Evolutionary conservation across 2,329 filamentous ascomycete species (phyloP).

Genomic region (Penicillium sp.): DNA sequence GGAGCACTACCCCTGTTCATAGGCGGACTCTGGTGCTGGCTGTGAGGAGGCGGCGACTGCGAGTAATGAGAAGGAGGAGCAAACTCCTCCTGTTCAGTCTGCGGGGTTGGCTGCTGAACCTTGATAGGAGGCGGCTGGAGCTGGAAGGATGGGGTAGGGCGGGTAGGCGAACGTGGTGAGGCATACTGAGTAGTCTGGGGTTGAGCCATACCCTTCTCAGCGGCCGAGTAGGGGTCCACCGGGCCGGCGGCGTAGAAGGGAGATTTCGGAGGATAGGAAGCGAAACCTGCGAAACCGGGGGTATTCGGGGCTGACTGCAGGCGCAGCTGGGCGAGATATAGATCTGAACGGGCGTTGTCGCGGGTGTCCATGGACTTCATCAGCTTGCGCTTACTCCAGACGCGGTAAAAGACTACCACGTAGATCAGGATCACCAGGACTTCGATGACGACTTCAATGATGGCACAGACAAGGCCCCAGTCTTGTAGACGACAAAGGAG

Average conservation of each 20-base stretch:
- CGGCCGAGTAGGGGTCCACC: slow-evolving; percentile 47
- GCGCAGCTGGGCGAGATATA: slow-evolving; percentile 85
- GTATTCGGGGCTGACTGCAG: slow-evolving; percentile 92
- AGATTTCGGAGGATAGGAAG: slow-evolving; percentile 61
- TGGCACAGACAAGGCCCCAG: slow-evolving; percentile 93
- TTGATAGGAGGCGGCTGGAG: slow-evolving; percentile 81
- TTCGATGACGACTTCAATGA: slow-evolving; percentile 94
- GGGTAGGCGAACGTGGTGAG: slow-evolving; percentile 63
- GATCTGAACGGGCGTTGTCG: slow-evolving; percentile 87
- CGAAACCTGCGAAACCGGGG: slow-evolving; percentile 63
- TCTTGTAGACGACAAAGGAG: slow-evolving; percentile 91
- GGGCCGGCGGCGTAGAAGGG: slow-evolving; percentile 39
- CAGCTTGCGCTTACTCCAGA: slow-evolving; percentile 93
- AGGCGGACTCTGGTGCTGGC: slow-evolving; percentile 41
- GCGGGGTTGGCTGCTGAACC: slow-evolving; percentile 74
- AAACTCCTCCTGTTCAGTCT: slow-evolving; percentile 63
- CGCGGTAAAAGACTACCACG: slow-evolving; percentile 92
- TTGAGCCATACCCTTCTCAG: slow-evolving; percentile 52
- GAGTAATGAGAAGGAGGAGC: slow-evolving; percentile 34
- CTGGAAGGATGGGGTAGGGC: slow-evolving; percentile 65
- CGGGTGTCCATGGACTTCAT: slow-evolving; percentile 95
- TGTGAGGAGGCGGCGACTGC: slow-evolving; percentile 24
- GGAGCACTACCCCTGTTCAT: slow-evolving; percentile 68
- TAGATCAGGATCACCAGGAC: slow-evolving; percentile 89
- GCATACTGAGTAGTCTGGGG: slow-evolving; percentile 51